Percentiles rank a stretch among this genome's conserved stretches.
Evolutionary conservation across 345 rosid genomes (phyloP).

Genomic region (Pistacia integerrima): DNA sequence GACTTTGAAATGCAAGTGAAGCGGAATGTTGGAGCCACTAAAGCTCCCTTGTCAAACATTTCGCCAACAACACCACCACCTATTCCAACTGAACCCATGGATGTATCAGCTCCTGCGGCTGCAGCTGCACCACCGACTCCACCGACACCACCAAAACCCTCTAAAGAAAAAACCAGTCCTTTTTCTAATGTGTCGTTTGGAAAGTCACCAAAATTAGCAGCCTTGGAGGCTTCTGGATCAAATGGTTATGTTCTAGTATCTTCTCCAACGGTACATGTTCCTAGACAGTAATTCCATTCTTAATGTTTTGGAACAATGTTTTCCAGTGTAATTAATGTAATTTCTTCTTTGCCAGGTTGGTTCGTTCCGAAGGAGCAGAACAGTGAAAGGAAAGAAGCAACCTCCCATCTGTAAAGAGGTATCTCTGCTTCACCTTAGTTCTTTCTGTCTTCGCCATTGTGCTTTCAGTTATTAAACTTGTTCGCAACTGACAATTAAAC

Average conservation of each 20-base stretch:
- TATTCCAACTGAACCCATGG: slow-evolving; percentile 78
- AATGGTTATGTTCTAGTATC: slow-evolving; percentile 66
- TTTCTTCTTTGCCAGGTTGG: slow-evolving; percentile 57
- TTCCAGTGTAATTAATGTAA: slow-evolving; percentile 6
- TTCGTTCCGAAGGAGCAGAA: slow-evolving; percentile 71
- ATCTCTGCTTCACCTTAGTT: slow-evolving; percentile 11
- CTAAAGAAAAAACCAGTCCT: slow-evolving; percentile 59
- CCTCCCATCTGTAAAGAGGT: slow-evolving; percentile 83
- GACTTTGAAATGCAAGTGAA: slow-evolving; percentile 91
- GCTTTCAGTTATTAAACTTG: neutral
- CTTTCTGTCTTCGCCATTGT: neutral
- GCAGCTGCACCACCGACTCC: slow-evolving; percentile 43
- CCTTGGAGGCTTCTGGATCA: slow-evolving; percentile 82
- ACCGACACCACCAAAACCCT: slow-evolving; percentile 51
- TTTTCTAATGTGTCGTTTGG: slow-evolving; percentile 59
- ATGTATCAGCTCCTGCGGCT: slow-evolving; percentile 44
- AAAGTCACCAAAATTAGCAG: slow-evolving; percentile 71
- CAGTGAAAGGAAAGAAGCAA: slow-evolving; percentile 72
- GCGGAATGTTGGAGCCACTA: slow-evolving; percentile 61
- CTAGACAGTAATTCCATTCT: slow-evolving; percentile 14
- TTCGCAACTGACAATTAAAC: neutral
- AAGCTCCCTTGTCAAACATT: slow-evolving; percentile 47
- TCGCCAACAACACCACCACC: slow-evolving; percentile 83
- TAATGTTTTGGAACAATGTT: neutral
- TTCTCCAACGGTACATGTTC: slow-evolving; percentile 63